phyloP scores from a whole-genome alignment of 345 rosid species.

The Laguncularia racemosa region DNA sequence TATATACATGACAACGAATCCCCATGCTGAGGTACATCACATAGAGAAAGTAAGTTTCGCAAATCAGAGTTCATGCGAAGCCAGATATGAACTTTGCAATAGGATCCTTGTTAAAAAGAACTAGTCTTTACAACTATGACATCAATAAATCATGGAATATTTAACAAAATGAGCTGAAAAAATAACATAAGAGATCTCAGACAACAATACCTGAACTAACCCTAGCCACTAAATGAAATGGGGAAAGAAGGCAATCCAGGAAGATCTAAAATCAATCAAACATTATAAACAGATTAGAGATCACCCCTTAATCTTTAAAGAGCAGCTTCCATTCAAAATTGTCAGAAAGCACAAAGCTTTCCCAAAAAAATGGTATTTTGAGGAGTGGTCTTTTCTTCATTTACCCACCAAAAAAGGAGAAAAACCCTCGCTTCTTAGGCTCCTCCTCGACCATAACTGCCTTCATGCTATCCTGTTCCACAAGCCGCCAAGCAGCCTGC shows the following conservation, averaged over 20 bases:
- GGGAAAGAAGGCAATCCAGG: neutral
- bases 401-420: slow-evolving; percentile 82
- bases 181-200: neutral
- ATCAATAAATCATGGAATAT: slow-evolving; percentile 28
- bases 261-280: too few species aligned
- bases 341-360: too few species aligned
- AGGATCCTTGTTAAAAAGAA: too few species aligned
- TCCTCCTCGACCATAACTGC: slow-evolving; percentile 96
- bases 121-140: neutral
- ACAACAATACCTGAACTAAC: neutral
- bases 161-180: slow-evolving; percentile 1
- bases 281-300: neutral
- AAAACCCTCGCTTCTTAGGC: slow-evolving; percentile 81
- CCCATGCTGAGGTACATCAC: too few species aligned
- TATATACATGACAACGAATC: too few species aligned
- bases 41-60: too few species aligned
- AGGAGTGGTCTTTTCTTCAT: neutral
- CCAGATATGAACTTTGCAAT: too few species aligned
- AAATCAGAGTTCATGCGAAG: slow-evolving; percentile 2
- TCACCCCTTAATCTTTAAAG: neutral
- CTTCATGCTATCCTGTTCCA: slow-evolving; percentile 93
- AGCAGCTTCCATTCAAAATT: neutral
- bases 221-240: neutral
- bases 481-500: slow-evolving; percentile 99
- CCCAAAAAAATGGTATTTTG: too few species aligned